Evolutionary conservation across 2,329 filamentous ascomycete species (phyloP).

Genomic region (Triangularia setosa): DNA sequence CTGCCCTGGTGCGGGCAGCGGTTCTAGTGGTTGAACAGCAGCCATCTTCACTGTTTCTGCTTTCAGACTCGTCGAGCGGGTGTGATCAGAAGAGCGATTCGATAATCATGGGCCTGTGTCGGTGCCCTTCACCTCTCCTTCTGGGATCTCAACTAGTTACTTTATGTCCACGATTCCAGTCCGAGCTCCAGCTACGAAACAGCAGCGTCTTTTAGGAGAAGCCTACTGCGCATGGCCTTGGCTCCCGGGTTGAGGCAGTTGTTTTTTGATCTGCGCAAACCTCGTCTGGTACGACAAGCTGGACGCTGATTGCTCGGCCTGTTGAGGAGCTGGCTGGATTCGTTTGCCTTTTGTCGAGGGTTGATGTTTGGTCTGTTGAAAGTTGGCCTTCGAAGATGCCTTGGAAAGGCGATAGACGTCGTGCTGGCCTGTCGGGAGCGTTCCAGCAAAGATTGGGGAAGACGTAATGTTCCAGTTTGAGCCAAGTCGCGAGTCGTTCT

Average conservation of each 20-base stretch:
- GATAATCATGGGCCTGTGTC: neutral
- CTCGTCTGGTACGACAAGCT: neutral
- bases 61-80: neutral
- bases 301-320: neutral
- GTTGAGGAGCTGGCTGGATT: neutral
- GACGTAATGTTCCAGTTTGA: conserved; percentile 9
- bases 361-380: neutral
- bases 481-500: conserved; percentile 9
- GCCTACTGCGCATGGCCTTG: conserved; percentile 21
- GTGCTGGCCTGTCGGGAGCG: neutral
- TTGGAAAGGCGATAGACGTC: neutral
- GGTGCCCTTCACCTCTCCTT: neutral
- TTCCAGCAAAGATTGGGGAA: neutral
- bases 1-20: conserved; percentile 23
- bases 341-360: neutral
- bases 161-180: neutral
- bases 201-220: conserved; percentile 8
- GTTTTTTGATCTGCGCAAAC: neutral
- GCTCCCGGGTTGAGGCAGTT: conserved; percentile 1
- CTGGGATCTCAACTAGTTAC: neutral
- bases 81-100: neutral
- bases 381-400: neutral
- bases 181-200: conserved; percentile 14
- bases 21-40: conserved; percentile 28
- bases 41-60: conserved; percentile 21